Base-by-base conservation (phyloP, 495 filamentous ascomycete species). In the Collariella sp. region DNA sequence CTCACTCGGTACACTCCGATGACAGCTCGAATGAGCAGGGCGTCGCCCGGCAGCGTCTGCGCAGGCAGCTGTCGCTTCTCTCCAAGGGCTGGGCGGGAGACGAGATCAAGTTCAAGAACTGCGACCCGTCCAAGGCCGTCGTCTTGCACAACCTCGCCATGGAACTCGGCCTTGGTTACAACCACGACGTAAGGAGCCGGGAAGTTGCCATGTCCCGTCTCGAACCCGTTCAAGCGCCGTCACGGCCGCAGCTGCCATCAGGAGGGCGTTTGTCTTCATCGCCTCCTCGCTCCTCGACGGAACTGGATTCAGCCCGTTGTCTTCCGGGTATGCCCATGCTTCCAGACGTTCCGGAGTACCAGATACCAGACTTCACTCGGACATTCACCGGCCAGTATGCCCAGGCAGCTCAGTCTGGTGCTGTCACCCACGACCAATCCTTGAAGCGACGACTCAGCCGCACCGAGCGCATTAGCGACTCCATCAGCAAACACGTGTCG, bases 401-500 rank as follows among this genome's bases (percentile, higher is more conserved):
- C 10, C n/a, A 40, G 29, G 9, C 50, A 40, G 33, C 22, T 11
- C 29, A 35, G 12, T 2, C 26, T 1, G 20, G 13, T 0, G 15
- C 15, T 4, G 19, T 11, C 24, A 18, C 20, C 0, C 23, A 36
- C 7, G 46, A 54, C 5, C 55, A 62, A 5, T 46, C 45, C 11
- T 36, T 66, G 7, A 39, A 46, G 3, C 61, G 64, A 7, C 54
- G 53, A 15, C 61, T 54, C 12, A 67, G 64, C 35, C 58, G 64
- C 7, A 61, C 61, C 29, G 56, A 64, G 44, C 55, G 64, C 26
- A 58, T 67, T 43, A 57, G 38, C 19, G 57, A 63, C 24, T 66
- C 64, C 11, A 66, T 66, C 59, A 66, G 59, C 59, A 64, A 64
- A n/a, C 63, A 66, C 36, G 57, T 66, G 5, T 63, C 58, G 1